Evolutionary conservation across 176 grass and related monocot genomes (phyloP).

Genomic region (Triticum dicoccoides): DNA sequence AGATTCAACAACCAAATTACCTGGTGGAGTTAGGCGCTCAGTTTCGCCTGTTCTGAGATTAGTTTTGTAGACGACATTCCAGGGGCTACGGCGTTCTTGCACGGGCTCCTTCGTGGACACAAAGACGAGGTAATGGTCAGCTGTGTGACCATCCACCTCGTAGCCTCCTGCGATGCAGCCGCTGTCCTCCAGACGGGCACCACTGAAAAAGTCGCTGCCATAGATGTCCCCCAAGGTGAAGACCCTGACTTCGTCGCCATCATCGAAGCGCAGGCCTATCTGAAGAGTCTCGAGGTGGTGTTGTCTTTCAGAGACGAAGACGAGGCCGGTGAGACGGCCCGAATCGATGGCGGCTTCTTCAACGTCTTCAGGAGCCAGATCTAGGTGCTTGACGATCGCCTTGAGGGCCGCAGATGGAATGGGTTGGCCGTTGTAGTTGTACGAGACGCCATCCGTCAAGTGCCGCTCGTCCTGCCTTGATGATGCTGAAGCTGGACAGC

Average conservation of each 20-base stretch:
- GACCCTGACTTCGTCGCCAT: background rate
- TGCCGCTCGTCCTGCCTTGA: background rate
- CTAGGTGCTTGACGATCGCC: background rate
- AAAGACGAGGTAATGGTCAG: conserved; percentile 25
- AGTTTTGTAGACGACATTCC: conserved; percentile 42
- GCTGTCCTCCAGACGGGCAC: conserved; percentile 38
- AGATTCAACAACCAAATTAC: conserved; percentile 1
- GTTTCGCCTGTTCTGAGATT: conserved; percentile 25
- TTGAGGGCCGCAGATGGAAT: background rate
- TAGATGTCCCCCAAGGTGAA: conserved; percentile 28
- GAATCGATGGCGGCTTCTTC: background rate
- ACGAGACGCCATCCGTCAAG: conserved; percentile 37
- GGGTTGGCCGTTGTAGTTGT: conserved; percentile 32
- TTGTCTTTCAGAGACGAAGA: conserved; percentile 51
- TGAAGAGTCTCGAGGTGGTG: conserved; percentile 34
- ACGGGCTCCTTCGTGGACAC: conserved; percentile 37
- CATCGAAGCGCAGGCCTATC: conserved; percentile 8
- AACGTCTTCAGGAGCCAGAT: background rate
- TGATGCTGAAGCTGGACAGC: background rate
- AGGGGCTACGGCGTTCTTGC: conserved; percentile 3
- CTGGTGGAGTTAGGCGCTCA: conserved; percentile 20
- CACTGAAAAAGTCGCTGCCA: conserved; percentile 2
- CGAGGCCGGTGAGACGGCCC: conserved; percentile 16
- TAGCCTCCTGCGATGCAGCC: conserved; percentile 38
- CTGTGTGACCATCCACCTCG: background rate